Conservation (phyloP, 352 stramenopile species). For the Globisporangium lucens region DNA sequence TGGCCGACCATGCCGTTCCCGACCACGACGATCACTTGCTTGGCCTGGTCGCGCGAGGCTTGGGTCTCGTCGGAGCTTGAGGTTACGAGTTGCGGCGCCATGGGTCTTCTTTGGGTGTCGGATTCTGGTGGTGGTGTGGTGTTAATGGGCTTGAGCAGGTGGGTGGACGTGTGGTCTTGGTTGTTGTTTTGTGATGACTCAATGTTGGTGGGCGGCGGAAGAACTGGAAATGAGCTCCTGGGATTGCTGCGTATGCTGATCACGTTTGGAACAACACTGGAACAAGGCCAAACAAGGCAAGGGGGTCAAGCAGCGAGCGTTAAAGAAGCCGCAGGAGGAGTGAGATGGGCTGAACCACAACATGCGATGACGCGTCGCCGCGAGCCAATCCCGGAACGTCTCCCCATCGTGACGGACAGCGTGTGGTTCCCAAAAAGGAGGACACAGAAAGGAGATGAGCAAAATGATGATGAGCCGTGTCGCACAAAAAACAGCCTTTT, state of each 20-base stretch:
- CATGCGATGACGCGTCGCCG: conserved; percentile 23
- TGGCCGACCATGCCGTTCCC: conserved; percentile 92
- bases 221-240: conserved; percentile 15
- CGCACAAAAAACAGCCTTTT: conserved; percentile 2
- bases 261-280: neutral
- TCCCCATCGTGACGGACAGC: conserved; percentile 6
- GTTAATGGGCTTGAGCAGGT: neutral
- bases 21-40: conserved; percentile 84
- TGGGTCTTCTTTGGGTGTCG: neutral
- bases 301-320: neutral
- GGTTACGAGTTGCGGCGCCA: conserved; percentile 11
- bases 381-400: conserved; percentile 23
- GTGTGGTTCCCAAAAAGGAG: conserved; percentile 19
- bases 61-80: conserved; percentile 3
- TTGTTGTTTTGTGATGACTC: conserved; percentile 18
- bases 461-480: neutral
- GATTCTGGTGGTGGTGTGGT: conserved; percentile 2
- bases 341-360: neutral
- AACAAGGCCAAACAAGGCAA: neutral
- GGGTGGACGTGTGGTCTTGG: neutral
- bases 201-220: conserved; percentile 7
- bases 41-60: conserved; percentile 1
- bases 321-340: neutral
- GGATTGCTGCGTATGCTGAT: neutral
- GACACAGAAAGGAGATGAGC: conserved; percentile 2